Base-by-base conservation (phyloP, 768 basidiomycete species). In the Boletus edulis region DNA sequence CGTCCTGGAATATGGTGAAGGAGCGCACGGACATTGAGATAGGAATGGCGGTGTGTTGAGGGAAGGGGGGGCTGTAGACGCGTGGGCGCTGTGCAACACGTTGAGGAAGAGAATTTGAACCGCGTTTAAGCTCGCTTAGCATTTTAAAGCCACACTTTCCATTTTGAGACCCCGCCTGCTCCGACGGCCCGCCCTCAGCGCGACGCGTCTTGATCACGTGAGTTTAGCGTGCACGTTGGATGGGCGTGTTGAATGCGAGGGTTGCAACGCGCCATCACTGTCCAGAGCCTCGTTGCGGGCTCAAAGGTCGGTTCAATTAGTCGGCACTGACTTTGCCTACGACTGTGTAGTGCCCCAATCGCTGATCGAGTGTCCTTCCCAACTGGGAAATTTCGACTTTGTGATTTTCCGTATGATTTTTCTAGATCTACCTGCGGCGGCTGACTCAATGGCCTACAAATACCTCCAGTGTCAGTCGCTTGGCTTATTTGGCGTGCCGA, bases 1-100 rank as follows among this genome's bases (percentile, higher is more conserved):
- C 57, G 70, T 87, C 85, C 60, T 82, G 81, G 67, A 86, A 87
- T 53, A 87, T 82, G 47, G 82, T 81, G 65, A 87, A 87, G 42
- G 77, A 75, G 53, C 81, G 80, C 61, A 75, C 69, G 65, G 82
- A 76, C 83, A 86, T 85, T 54, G 54, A n/a, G 51, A 51, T 55
- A 56, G 56, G 29, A 55, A 43, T 11, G 52, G 44, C 53, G 60
- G 38, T 43, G 59, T 40, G 43, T 18, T 18, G 37, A 38, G 44
- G 31, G 22, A 34, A 38, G 20, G 52, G 32, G 12, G 34, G 34
- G 34, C 34, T 13, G 34, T 35, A 56, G 40, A 41, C 59, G 61
- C 58, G 67, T 59, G 51, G 57, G 38, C 64, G 64, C 62, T 70
- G 70, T 67, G 69, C 60, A 65, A 59, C 67, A 69, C 71, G 70